Evolutionary conservation across 1,284 basidiomycete genomes (phyloP), one percentile per base, ranked within the genome.

Genomic region (Coniferiporia weirii): DNA sequence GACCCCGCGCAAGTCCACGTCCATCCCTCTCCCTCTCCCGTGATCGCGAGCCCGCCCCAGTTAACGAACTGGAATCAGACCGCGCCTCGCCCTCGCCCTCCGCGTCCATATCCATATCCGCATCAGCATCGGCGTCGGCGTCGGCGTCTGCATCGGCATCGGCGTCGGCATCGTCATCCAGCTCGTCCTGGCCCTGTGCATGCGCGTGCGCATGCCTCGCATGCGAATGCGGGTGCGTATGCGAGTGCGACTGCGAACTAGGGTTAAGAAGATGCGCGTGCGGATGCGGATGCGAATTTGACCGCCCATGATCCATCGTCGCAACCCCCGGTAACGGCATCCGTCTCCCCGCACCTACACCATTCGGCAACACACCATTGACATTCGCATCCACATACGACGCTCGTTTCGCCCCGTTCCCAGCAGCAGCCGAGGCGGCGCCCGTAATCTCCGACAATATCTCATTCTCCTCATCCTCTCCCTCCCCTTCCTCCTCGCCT

Each of bases 161-260:
- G 0, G 79, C 84, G 15, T 79, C 82, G 0, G 76, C 79, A 15
- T 79, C 88, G n/a, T 84, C 88, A 0, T 89, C 89, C 13, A 82
- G 93, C 45, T 40, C 38, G 15, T 40, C 38, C 15, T 40, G 38
- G 38, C 38, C 38, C 38, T 40, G 38, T 9, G 38, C 38, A 7
- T 40, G 38, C 38, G 38, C 38, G 8, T 40, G 38, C 15, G 38
- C 38, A 15, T 40, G 38, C 3, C 38, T 10, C 38, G 38, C 38
- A 7, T 40, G 38, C 38, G 38, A 40, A 40, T 40, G 38, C 15
- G 38, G 3, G 3, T 12, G 38, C 8, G 38, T 3, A 15, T 40
- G 38, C 38, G 15, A 15, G 8, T 40, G 38, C 38, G 15, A 15
- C 9, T 40, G 38, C 9, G 38, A 10, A 27, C 5, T 27, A 5